phyloP scores from a whole-genome alignment of 768 basidiomycete species.

The Lactarius hatsudake region DNA sequence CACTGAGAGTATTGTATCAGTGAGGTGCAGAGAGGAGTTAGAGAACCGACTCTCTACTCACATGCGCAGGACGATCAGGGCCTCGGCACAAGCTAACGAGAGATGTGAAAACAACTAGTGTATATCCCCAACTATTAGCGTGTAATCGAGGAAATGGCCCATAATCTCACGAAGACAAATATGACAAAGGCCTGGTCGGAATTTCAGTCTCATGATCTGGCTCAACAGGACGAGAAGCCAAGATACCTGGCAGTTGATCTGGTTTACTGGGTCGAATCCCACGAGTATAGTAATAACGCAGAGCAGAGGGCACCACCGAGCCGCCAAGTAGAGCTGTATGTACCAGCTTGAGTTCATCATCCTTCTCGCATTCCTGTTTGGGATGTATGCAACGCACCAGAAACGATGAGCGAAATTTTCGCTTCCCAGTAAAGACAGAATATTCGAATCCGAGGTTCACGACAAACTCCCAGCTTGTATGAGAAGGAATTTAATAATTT shows the following conservation, averaged over 20 bases:
- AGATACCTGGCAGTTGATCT: not conserved
- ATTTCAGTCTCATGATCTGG: not conserved
- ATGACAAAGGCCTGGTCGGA: not conserved
- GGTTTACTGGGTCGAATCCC: not conserved
- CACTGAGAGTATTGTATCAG: not conserved
- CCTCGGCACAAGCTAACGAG: slow-evolving; percentile 7
- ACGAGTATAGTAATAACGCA: not conserved
- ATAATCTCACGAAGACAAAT: not conserved
- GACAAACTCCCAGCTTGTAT: not conserved
- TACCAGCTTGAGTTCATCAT: not conserved
- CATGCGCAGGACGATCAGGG: slow-evolving; percentile 20
- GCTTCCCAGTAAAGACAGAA: not conserved
- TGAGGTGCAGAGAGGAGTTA: no score
- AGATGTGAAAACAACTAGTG: slow-evolving; percentile 3
- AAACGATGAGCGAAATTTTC: not conserved
- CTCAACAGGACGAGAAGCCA: not conserved
- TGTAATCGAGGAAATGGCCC: not conserved
- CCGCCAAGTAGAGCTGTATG: not conserved
- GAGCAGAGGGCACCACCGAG: not conserved
- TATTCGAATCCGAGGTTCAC: not conserved
- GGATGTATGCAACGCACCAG: not conserved
- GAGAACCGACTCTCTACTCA: not conserved
- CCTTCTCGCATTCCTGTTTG: not conserved
- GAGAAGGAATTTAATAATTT: not conserved
- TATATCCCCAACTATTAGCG: not conserved